Conservation (phyloP, 2,329 filamentous ascomycete genomes). For the Hypoxylon sp. region DNA sequence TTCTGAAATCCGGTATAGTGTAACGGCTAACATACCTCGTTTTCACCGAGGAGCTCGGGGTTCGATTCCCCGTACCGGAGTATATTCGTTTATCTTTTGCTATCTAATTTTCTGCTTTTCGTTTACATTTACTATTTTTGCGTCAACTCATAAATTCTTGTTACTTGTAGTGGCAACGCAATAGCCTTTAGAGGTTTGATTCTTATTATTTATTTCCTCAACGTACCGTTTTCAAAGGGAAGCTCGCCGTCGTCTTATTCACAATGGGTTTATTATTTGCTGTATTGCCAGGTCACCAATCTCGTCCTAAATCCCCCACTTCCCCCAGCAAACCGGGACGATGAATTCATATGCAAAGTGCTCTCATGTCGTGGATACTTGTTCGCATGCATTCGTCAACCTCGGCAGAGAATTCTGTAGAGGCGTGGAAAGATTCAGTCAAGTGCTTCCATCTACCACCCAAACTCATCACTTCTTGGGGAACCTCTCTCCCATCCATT, state of each 20-base stretch:
- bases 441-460: neutral
- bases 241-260: too few species aligned
- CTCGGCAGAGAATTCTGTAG: too few species aligned
- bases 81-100: conserved; percentile 13
- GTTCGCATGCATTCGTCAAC: too few species aligned
- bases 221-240: too few species aligned
- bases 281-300: too few species aligned
- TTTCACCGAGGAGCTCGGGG: conserved; percentile 47
- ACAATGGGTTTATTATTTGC: too few species aligned
- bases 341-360: too few species aligned
- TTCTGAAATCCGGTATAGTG: conserved; percentile 41
- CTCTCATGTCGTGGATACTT: too few species aligned
- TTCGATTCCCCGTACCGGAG: conserved; percentile 47
- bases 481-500: neutral
- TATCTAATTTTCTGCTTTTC: neutral
- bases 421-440: neutral
- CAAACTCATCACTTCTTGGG: neutral
- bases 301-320: too few species aligned
- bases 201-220: neutral
- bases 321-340: too few species aligned
- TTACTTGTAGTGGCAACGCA: too few species aligned
- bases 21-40: conserved; percentile 46
- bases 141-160: neutral
- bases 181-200: too few species aligned
- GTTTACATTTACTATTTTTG: neutral